phyloP scores from a whole-genome alignment of 140 eudicot genomes.

The Stevia rebaudiana region DNA sequence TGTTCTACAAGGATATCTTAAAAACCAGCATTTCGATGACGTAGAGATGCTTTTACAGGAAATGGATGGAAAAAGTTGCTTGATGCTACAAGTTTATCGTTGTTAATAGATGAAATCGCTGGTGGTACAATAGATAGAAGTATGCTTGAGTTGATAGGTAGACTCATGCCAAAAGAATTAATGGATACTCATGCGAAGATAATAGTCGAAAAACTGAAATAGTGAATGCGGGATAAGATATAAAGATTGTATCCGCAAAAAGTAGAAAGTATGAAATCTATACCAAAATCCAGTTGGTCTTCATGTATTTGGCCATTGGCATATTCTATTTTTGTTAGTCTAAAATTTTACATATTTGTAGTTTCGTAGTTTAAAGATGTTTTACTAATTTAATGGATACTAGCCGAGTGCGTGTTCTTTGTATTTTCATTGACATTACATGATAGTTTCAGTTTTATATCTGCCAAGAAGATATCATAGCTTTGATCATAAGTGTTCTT shows the following conservation, averaged over 20 bases:
- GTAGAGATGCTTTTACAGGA: slow-evolving; percentile 7
- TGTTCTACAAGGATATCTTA: slow-evolving; percentile 21
- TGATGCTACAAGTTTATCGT: slow-evolving; percentile 3
- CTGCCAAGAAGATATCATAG: not conserved
- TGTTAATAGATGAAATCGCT: not conserved
- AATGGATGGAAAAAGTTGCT: slow-evolving; percentile 18
- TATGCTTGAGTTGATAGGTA: slow-evolving; percentile 7
- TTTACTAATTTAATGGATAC: not conserved
- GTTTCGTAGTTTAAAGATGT: not conserved
- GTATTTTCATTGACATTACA: too few relatives aligned
- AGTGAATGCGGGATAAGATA: not conserved
- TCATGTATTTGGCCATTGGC: not conserved
- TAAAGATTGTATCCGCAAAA: not conserved
- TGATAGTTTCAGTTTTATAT: not conserved
- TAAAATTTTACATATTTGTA: not conserved
- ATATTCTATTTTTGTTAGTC: not conserved
- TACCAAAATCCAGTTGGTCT: not conserved
- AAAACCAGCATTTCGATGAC: not conserved
- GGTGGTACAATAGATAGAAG: not conserved
- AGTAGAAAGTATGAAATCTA: not conserved
- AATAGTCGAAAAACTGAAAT: not conserved
- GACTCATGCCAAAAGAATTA: not conserved
- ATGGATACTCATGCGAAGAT: not conserved
- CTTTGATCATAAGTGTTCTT: not conserved
- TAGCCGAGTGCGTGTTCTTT: too few relatives aligned